Conservation (phyloP, 2,329 filamentous ascomycete species). For the Colletotrichum sp. region DNA sequence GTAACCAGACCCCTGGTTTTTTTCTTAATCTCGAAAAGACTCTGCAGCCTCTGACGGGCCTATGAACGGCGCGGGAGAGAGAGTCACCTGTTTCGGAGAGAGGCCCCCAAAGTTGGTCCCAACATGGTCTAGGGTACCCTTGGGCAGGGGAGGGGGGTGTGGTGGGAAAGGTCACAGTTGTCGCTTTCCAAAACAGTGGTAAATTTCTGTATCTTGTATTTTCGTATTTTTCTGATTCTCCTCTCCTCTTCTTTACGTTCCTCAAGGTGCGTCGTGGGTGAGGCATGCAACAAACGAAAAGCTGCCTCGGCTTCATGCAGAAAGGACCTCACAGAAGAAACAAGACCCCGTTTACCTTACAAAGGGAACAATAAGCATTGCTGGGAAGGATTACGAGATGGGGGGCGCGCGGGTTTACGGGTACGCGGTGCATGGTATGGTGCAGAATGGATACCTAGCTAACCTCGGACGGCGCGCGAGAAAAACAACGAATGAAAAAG, state of each 20-base stretch:
- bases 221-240: background rate
- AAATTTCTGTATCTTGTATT: background rate
- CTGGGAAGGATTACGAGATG: constrained; percentile 15
- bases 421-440: background rate
- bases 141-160: background rate
- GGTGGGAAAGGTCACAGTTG: background rate
- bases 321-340: background rate
- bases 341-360: background rate
- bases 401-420: background rate
- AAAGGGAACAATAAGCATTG: constrained; percentile 19
- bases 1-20: background rate
- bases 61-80: background rate
- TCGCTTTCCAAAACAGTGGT: background rate
- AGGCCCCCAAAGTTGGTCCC: background rate
- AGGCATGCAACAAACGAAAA: background rate
- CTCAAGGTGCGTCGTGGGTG: background rate
- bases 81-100: background rate
- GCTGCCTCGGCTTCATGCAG: background rate
- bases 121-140: background rate
- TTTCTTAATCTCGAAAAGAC: background rate
- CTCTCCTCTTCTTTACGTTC: background rate
- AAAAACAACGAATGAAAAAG: background rate
- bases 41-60: background rate
- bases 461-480: background rate
- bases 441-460: background rate